Evolutionary conservation across 208 protist genomes (phyloP), one percentile per base, ranked within the genome.

Genomic region (Crithidia brevicula): DNA sequence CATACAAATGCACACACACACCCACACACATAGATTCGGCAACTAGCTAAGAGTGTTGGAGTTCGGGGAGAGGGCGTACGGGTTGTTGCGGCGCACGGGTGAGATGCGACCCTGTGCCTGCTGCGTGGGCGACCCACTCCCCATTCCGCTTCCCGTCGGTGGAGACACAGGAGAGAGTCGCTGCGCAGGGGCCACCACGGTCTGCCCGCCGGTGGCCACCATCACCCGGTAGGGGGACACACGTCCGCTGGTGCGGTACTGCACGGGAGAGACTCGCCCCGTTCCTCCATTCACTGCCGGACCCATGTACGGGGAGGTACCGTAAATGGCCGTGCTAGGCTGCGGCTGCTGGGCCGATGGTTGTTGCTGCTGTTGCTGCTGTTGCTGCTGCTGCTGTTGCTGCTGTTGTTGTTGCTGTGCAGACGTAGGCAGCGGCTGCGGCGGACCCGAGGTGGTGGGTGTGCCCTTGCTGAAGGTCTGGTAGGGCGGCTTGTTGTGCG

Each of bases 71-170:
- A 67, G 60, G 23, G 62, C 58, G 59, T 79, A 79, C 8, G 73
- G 73, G 66, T 79, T 79, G 59, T 79, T 72, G 36, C 73, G 73
- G 6, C 73, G 73, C 31, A 68, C 43, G 11, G 73, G 73, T 18
- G 73, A 79, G 1, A 58, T 57, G 51, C 64, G 73, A 34, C 61
- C 67, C 46, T 56, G 59, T 31, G 62, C 38, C 58, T 72, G 66
- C 60, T 59, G 70, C 33, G 62, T 64, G 0, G 46, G 56, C 31
- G 62, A 65, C 38, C 56, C 36, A 6, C 22, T 68, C 15, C 40
- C 38, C 23, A 51, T 46, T 3, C 9, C 15, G n/a, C 45, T 54
- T 2, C 22, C 34, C 28, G 28, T 47, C n/a, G 45, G 54, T 15
- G 49, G 56, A 13, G 62, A 76, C 0, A 70, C 36, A 1, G 70